A percentile compares a stretch with the other conserved stretches of the same genome.
These are phyloP conservation scores for Tolypocladium pustulatum DNA, from an alignment of 2,329 filamentous ascomycete species.

Conservation along the genomic window DNA sequence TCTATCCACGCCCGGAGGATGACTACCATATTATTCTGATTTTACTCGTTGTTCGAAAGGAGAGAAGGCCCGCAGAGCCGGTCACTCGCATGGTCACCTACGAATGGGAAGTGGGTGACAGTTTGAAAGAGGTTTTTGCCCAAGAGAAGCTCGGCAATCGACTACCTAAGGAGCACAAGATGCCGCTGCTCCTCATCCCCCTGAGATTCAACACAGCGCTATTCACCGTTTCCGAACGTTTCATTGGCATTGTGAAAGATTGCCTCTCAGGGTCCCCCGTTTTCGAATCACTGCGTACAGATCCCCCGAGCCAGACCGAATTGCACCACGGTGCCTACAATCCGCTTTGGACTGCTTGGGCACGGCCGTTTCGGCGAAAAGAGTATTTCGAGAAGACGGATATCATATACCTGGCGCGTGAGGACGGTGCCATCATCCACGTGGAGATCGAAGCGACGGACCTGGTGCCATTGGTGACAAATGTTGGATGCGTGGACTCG, in stretches of 20 bases:
- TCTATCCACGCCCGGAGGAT: constrained; percentile 59
- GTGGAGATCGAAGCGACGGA: constrained; percentile 54
- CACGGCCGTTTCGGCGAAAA: constrained; percentile 59
- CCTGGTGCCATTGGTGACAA: constrained; percentile 42
- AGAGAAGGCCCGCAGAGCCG: constrained; percentile 13
- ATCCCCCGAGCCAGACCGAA: constrained; percentile 27
- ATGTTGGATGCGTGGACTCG: constrained; percentile 55
- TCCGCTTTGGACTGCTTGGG: constrained; percentile 77
- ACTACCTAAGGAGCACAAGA: constrained; percentile 38
- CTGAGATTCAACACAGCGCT: constrained; percentile 62
- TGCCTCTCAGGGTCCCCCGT: constrained; percentile 39
- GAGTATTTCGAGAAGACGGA: constrained; percentile 56
- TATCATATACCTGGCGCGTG: constrained; percentile 74
- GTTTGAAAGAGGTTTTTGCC: constrained; percentile 32
- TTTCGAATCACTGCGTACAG: constrained; percentile 34
- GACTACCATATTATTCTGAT: constrained; percentile 67
- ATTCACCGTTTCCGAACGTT: constrained; percentile 51
- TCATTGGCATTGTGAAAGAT: constrained; percentile 45
- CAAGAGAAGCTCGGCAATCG: constrained; percentile 38
- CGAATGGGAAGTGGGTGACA: constrained; percentile 47
- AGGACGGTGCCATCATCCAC: constrained; percentile 73
- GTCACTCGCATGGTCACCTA: constrained; percentile 44
- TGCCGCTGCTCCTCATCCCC: constrained; percentile 63
- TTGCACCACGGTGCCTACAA: constrained; percentile 33
- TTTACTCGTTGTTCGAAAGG: constrained; percentile 43